Evolutionary conservation across 2,329 filamentous ascomycete genomes (phyloP).

Genomic region (Saccharata proteae): DNA sequence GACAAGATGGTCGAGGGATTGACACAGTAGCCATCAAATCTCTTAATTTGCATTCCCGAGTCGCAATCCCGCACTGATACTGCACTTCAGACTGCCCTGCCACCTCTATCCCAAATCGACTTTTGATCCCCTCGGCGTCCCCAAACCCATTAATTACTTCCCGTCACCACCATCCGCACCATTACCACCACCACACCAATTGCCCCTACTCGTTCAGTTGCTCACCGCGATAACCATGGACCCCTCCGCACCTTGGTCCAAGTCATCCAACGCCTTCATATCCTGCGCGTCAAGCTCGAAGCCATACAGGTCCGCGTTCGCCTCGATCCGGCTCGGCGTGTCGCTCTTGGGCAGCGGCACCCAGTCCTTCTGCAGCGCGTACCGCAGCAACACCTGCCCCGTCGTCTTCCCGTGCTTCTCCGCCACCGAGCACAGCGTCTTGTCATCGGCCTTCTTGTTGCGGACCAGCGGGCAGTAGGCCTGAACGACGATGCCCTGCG

Average conservation of each 20-base stretch:
- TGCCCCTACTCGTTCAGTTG: no score
- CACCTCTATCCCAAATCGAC: no score
- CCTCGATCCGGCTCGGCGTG: slow-evolving; percentile 20
- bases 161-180: no score
- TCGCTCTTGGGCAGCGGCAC: slow-evolving; percentile 29
- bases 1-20: no score
- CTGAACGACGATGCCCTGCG: slow-evolving; percentile 48
- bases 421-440: slow-evolving; percentile 50
- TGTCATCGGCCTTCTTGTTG: slow-evolving; percentile 60
- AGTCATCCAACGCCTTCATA: slow-evolving; percentile 20
- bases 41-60: no score
- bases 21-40: no score
- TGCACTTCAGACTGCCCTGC: no score
- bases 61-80: no score
- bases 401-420: slow-evolving; percentile 62
- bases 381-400: slow-evolving; percentile 68
- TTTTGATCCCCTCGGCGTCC: no score
- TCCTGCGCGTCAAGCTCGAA: slow-evolving; percentile 24
- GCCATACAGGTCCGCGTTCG: slow-evolving; percentile 24
- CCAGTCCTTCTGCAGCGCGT: slow-evolving; percentile 62
- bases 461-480: slow-evolving; percentile 57
- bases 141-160: no score
- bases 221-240: slow-evolving; percentile 22
- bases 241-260: slow-evolving; percentile 22
- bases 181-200: no score